Percentiles rank a stretch among this genome's conserved stretches.
Evolutionary conservation across 257 asterid species (phyloP).

Genomic region (Penstemon davidsonii): DNA sequence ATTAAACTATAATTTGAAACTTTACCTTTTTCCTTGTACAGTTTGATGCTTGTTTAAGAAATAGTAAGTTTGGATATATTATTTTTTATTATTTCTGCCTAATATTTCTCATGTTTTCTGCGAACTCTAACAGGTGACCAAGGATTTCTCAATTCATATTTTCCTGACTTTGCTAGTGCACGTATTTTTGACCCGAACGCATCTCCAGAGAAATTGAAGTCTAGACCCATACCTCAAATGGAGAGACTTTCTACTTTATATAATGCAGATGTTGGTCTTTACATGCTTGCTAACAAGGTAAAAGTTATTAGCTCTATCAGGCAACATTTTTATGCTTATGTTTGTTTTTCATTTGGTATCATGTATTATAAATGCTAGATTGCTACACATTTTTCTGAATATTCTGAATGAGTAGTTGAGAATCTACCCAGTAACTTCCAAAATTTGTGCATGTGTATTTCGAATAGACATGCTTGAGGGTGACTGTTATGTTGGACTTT

Average conservation of each 20-base stretch:
- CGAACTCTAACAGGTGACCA: conserved; percentile 77
- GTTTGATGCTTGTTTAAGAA: conserved; percentile 1
- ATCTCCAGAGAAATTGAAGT: conserved; percentile 62
- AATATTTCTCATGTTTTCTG: conserved; percentile 19
- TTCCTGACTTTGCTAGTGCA: conserved; percentile 84
- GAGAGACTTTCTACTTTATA: conserved; percentile 96
- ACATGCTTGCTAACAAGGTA: conserved; percentile 99
- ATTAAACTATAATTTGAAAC: conserved; percentile 14
- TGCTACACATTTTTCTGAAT: background rate
- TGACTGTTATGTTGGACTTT: too few species aligned
- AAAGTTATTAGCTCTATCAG: conserved; percentile 14
- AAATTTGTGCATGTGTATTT: too few species aligned
- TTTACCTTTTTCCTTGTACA: conserved; percentile 11
- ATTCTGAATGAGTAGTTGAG: background rate
- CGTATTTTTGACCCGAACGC: conserved; percentile 76
- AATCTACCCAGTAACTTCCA: too few species aligned
- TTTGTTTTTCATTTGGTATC: background rate
- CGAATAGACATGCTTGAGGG: too few species aligned
- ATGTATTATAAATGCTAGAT: background rate
- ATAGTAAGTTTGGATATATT: background rate
- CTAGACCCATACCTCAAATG: conserved; percentile 85
- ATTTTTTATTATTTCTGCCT: conserved; percentile 6
- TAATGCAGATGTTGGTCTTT: conserved; percentile 99
- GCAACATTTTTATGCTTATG: background rate
- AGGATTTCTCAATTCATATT: conserved; percentile 96